A percentile compares a stretch with the other conserved stretches of the same genome.
Conservation (phyloP, 108 stramenopile species). For the Stephanodiscus triporus region DNA sequence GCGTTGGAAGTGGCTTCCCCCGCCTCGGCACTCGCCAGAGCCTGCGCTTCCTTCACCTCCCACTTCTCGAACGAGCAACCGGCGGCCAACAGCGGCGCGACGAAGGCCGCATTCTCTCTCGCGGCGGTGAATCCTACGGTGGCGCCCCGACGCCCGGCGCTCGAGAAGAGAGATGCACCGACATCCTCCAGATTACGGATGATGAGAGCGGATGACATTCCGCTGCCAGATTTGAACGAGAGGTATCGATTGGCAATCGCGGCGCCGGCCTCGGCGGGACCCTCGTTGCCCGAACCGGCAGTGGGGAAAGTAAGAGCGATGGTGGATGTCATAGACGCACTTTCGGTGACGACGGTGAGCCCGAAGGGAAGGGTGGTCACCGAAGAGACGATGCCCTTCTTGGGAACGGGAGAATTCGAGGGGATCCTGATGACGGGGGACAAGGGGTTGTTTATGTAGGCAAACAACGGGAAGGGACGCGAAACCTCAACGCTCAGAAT, state of each 20-base stretch:
- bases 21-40: slow-evolving; percentile 59
- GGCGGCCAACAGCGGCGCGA: slow-evolving; percentile 69
- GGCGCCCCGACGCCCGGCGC: slow-evolving; percentile 67
- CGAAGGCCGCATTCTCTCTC: slow-evolving; percentile 66
- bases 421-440: slow-evolving; percentile 62
- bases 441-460: background rate
- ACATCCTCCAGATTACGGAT: slow-evolving; percentile 76
- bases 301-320: slow-evolving; percentile 85
- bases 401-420: slow-evolving; percentile 54
- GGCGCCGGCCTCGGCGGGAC: slow-evolving; percentile 68
- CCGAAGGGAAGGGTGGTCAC: slow-evolving; percentile 80
- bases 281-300: slow-evolving; percentile 80
- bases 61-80: slow-evolving; percentile 85
- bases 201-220: slow-evolving; percentile 70
- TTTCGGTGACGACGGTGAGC: slow-evolving; percentile 78
- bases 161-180: slow-evolving; percentile 73
- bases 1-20: slow-evolving; percentile 71
- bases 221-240: slow-evolving; percentile 82
- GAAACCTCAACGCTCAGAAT: background rate
- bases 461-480: slow-evolving; percentile 9
- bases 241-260: slow-evolving; percentile 85
- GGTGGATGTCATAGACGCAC: slow-evolving; percentile 74
- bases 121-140: slow-evolving; percentile 83
- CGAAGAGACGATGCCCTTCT: slow-evolving; percentile 65
- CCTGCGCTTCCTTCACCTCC: slow-evolving; percentile 85